Conservation (phyloP, 2,329 filamentous ascomycete species). For the Colletotrichum destructivum region DNA sequence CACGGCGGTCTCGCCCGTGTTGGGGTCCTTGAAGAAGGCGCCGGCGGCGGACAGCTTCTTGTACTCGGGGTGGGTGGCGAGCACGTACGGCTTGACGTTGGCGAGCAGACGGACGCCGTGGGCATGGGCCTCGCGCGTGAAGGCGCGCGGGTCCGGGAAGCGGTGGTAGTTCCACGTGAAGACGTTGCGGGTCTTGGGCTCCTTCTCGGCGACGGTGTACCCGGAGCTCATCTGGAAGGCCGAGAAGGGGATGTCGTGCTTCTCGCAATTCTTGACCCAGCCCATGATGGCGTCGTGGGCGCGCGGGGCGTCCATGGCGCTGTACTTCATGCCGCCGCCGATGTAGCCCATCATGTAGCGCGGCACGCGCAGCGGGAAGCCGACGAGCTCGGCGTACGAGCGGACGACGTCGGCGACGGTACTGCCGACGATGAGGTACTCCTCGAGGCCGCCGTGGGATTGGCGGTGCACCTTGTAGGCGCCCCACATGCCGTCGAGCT, state of each 20-base stretch:
- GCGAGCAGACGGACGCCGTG: constrained; percentile 78
- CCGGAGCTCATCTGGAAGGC: constrained; percentile 82
- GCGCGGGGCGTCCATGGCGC: constrained; percentile 64
- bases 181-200: constrained; percentile 80
- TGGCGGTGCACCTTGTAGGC: constrained; percentile 82
- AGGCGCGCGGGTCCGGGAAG: constrained; percentile 78
- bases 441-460: constrained; percentile 79
- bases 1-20: constrained; percentile 66
- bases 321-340: constrained; percentile 73
- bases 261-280: constrained; percentile 73
- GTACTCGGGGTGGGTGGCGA: constrained; percentile 78
- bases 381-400: constrained; percentile 77
- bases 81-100: constrained; percentile 82
- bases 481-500: constrained; percentile 84
- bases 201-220: constrained; percentile 77
- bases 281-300: constrained; percentile 73
- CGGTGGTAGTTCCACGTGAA: constrained; percentile 80
- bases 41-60: constrained; percentile 69
- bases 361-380: constrained; percentile 77
- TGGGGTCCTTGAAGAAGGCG: constrained; percentile 75
- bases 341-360: constrained; percentile 83
- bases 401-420: constrained; percentile 77
- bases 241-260: constrained; percentile 78
- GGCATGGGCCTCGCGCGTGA: constrained; percentile 73
- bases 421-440: constrained; percentile 78